Base-by-base conservation (phyloP, 345 rosid genomes). In the Populus davidiana region DNA sequence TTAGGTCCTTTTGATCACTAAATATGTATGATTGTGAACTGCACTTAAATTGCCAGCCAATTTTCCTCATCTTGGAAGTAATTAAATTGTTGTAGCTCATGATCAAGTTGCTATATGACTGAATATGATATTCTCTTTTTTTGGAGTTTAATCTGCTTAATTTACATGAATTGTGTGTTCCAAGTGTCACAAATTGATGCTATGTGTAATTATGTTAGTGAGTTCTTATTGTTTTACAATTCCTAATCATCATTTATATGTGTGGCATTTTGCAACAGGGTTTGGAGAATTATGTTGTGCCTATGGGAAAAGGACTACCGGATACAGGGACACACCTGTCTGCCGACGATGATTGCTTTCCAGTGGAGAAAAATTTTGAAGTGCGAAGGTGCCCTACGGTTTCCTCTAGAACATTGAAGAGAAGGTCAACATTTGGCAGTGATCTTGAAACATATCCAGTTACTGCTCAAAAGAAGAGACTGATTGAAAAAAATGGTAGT, bases 391-490 rank as follows among this genome's bases (percentile, higher is more conserved):
- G 49, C 5, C 21, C 1, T 27, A 25, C 38, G 18, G 72, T 66
- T 75, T 54, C 83, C 56, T 14, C 49, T 1, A 72, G 21, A 71
- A 43, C n/a, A 18, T 38, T 64, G 71, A 83, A 75, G 80, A 74
- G 80, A 61, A 25, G 72, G 50, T 67, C 69, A 11, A 75, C 52
- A 50, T 7, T 69, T 47, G 52, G 50, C 33, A 65, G 70, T 74
- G 68, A 65, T 71, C 47, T 68, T 44, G 80, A 71, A 81, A 47
- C 68, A 20, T 44, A 59, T 21, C 63, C 27, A 5, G 44, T 35
- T 38, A 44, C 64, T 78, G 43, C 73, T 23, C 70, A 59, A 63
- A 83, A 75, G 70, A 81, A 41, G 64, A 77, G 76, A 65, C 31
- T 41, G 20, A 59, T 72, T 43, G 74, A 44, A 59, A 77, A 59